Evolutionary conservation across 2,329 filamentous ascomycete species (phyloP).

Genomic region (Biscogniauxia marginata): DNA sequence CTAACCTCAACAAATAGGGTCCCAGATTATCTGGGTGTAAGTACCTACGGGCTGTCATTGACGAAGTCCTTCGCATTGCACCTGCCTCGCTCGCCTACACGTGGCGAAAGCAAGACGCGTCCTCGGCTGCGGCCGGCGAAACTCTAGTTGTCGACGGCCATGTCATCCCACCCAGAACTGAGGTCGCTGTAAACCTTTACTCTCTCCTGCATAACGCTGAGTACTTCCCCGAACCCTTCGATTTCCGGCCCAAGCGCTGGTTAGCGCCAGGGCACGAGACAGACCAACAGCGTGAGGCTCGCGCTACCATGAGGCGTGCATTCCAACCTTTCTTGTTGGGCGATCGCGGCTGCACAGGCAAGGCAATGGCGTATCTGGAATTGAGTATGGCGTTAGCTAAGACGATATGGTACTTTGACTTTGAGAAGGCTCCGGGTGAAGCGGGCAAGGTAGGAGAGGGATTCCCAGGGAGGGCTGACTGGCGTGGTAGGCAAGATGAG

Average conservation of each 20-base stretch:
- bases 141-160: conserved; percentile 3
- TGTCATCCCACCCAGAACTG: neutral
- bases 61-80: conserved; percentile 7
- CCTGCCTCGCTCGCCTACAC: neutral
- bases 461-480: neutral
- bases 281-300: neutral
- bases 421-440: neutral
- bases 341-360: conserved; percentile 1
- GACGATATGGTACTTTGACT: conserved; percentile 8
- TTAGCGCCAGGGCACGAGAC: neutral
- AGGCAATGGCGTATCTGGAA: conserved; percentile 8
- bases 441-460: conserved; percentile 2
- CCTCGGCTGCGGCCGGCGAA: neutral
- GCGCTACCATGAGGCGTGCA: neutral
- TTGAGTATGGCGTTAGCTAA: conserved; percentile 1
- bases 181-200: conserved; percentile 3
- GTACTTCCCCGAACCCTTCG: conserved; percentile 5
- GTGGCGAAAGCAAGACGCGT: conserved; percentile 5
- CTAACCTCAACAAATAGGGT: neutral
- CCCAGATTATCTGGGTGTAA: neutral
- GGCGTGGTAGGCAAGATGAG: conserved; percentile 1
- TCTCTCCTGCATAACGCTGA: conserved; percentile 1
- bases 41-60: conserved; percentile 5
- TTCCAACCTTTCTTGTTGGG: conserved; percentile 4
- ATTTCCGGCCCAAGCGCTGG: neutral